phyloP scores from a whole-genome alignment of 2,329 filamentous ascomycete genomes.

The Neofusicoccum cordaticola region DNA sequence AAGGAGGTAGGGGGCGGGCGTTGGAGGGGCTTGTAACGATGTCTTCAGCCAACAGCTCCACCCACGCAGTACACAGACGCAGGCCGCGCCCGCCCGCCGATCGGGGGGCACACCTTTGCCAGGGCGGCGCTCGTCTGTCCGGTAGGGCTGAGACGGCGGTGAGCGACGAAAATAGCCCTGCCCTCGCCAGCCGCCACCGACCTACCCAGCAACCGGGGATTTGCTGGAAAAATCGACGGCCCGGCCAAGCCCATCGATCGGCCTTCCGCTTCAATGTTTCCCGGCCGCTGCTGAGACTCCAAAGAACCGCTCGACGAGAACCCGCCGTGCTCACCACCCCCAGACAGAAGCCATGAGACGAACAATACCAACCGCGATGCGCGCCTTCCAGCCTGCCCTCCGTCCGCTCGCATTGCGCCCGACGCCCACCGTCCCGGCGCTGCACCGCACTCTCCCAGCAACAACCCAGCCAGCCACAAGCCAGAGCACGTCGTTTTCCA shows the following conservation, averaged over 20 bases:
- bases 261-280: not conserved
- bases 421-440: not conserved
- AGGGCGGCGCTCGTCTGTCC: not conserved
- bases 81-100: not conserved
- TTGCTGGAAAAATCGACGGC: conserved; percentile 14
- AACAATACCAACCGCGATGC: not conserved
- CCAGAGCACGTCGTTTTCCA: conserved; percentile 16
- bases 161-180: conserved; percentile 4
- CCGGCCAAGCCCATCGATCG: not conserved
- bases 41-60: conserved; percentile 11
- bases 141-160: conserved; percentile 17
- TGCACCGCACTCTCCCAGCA: not conserved
- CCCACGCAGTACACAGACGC: conserved; percentile 1
- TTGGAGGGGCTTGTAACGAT: conserved; percentile 10
- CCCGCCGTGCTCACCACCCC: not conserved
- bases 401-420: conserved; percentile 4
- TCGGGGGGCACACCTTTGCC: conserved; percentile 1
- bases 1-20: conserved; percentile 13
- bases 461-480: not conserved
- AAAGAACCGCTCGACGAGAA: not conserved
- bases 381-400: conserved; percentile 16
- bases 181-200: not conserved
- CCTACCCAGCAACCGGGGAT: not conserved
- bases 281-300: not conserved
- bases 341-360: conserved; percentile 1